phyloP scores from a whole-genome alignment of 352 stramenopile genomes.

The Albugo candida region DNA sequence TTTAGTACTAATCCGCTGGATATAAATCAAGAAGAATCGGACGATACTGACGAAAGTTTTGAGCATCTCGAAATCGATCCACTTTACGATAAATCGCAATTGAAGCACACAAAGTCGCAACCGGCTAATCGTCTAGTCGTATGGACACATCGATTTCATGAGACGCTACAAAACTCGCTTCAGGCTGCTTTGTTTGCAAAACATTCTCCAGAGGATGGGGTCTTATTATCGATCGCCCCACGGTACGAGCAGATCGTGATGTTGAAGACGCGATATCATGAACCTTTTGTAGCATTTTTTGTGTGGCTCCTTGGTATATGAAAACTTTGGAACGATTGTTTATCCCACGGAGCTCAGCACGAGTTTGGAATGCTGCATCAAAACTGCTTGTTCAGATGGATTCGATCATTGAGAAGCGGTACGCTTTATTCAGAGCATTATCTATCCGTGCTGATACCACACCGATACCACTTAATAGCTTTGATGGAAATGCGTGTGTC shows the following conservation, averaged over 20 bases:
- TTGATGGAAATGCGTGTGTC: conserved; percentile 57
- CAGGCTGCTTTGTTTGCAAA: conserved; percentile 64
- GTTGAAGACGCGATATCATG: not conserved
- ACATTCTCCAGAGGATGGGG: conserved; percentile 47
- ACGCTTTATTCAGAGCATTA: not conserved
- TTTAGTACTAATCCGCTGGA: too few relatives aligned
- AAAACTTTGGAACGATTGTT: conserved; percentile 63
- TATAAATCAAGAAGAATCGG: not conserved
- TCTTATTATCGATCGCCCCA: conserved; percentile 60
- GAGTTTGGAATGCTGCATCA: conserved; percentile 48
- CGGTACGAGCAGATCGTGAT: conserved; percentile 15
- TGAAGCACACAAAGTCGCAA: conserved; percentile 27
- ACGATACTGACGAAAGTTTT: not conserved
- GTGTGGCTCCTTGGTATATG: conserved; percentile 52
- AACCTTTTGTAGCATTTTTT: conserved; percentile 30
- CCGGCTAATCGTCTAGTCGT: conserved; percentile 49
- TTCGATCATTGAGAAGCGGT: conserved; percentile 41
- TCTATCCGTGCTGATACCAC: not conserved
- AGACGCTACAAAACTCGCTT: conserved; percentile 46
- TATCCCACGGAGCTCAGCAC: conserved; percentile 26
- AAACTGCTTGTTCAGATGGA: conserved; percentile 59
- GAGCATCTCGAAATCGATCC: not conserved
- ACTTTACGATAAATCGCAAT: not conserved
- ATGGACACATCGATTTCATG: conserved; percentile 62
- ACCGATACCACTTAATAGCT: conserved; percentile 14